A percentile compares a stretch with the other conserved stretches of the same genome.
These are phyloP conservation scores for Aspergillus incahuasiensis DNA, from an alignment of 495 filamentous ascomycete species.

Conservation along the genomic window DNA sequence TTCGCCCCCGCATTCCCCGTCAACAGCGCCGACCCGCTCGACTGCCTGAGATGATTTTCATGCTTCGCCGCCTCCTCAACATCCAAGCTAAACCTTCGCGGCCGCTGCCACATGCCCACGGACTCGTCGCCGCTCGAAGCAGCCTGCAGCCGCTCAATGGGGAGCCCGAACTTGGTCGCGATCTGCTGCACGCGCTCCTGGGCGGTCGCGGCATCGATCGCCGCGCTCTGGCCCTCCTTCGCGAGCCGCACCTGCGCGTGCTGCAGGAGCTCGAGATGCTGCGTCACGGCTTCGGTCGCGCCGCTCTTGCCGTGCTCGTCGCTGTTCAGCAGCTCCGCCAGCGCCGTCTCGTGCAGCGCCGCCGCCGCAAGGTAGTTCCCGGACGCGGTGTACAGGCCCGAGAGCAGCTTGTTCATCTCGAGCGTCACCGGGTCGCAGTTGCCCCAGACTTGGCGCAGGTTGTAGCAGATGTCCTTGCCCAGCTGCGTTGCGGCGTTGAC, in stretches of 20 bases:
- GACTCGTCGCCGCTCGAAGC: constrained; percentile 20
- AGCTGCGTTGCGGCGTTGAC: constrained; percentile 47
- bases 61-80: constrained; percentile 33
- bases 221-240: constrained; percentile 16
- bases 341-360: constrained; percentile 50
- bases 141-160: constrained; percentile 22
- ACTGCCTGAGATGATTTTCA: constrained; percentile 35
- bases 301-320: constrained; percentile 36
- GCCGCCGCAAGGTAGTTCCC: constrained; percentile 48
- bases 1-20: constrained; percentile 28
- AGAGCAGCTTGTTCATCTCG: constrained; percentile 52
- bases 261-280: constrained; percentile 51
- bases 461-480: constrained; percentile 59
- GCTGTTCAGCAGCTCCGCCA: constrained; percentile 44
- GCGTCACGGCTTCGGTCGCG: constrained; percentile 31
- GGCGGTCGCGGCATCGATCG: constrained; percentile 20
- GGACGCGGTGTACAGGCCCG: constrained; percentile 47
- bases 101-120: constrained; percentile 37
- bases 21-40: constrained; percentile 31
- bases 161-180: constrained; percentile 30
- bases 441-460: constrained; percentile 55
- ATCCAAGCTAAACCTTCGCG: constrained; percentile 39
- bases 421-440: constrained; percentile 50
- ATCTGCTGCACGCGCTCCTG: constrained; percentile 28
- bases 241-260: constrained; percentile 34